Conservation (phyloP, 805 yeast genomes). For the Lipomyces chichibuensis region DNA sequence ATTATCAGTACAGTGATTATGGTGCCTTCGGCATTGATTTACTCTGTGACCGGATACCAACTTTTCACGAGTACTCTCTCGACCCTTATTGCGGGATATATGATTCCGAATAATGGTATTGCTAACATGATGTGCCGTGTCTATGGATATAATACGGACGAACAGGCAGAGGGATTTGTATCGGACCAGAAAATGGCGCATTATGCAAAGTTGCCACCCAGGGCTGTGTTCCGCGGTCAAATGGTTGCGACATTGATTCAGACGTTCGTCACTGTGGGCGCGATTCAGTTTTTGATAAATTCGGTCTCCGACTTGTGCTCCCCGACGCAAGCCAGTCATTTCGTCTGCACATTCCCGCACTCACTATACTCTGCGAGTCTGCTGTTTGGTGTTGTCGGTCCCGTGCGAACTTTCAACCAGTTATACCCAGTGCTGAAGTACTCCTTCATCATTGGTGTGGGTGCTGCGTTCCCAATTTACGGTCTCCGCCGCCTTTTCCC, state of each 20-base stretch:
- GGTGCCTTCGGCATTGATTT: slow-evolving; percentile 64
- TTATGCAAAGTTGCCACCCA: slow-evolving; percentile 65
- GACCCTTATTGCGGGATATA: slow-evolving; percentile 66
- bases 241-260: slow-evolving; percentile 53
- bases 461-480: slow-evolving; percentile 27
- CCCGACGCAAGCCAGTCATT: slow-evolving; percentile 46
- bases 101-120: slow-evolving; percentile 56
- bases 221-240: slow-evolving; percentile 59
- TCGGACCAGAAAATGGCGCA: slow-evolving; percentile 66
- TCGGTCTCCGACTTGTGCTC: slow-evolving; percentile 44
- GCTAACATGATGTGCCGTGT: slow-evolving; percentile 59
- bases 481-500: slow-evolving; percentile 10
- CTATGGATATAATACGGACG: slow-evolving; percentile 56
- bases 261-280: slow-evolving; percentile 49
- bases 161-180: slow-evolving; percentile 58
- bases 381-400: slow-evolving; percentile 65
- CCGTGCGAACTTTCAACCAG: slow-evolving; percentile 49
- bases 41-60: slow-evolving; percentile 62
- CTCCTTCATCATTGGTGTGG: slow-evolving; percentile 34
- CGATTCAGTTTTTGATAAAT: slow-evolving; percentile 51
- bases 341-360: slow-evolving; percentile 49
- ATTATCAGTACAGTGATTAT: slow-evolving; percentile 59
- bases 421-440: slow-evolving; percentile 34
- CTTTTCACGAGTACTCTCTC: slow-evolving; percentile 66
- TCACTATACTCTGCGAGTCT: slow-evolving; percentile 56